Conservation (phyloP, 306 rosid genomes). For the Luffa acutangula region DNA sequence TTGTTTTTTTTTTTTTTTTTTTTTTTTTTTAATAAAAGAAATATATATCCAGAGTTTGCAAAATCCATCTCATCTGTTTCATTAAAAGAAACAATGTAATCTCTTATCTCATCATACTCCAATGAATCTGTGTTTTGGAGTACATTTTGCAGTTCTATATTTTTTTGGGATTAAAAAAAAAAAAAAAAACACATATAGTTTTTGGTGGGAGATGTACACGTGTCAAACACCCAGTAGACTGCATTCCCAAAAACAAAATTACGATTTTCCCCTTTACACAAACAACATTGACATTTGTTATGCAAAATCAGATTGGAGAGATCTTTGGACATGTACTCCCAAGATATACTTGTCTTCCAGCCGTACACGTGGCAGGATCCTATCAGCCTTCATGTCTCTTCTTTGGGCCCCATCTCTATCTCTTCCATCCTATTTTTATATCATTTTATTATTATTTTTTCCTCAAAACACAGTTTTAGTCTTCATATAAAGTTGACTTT, state of each 20-base stretch:
- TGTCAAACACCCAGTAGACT: conserved; percentile 1
- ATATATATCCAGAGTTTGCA: neutral
- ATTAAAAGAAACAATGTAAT: conserved; percentile 6
- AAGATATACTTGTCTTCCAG: conserved; percentile 1
- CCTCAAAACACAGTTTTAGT: no score
- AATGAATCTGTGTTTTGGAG: neutral
- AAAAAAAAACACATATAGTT: neutral
- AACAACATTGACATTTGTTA: conserved; percentile 6
- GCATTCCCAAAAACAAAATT: neutral
- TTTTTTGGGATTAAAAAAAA: neutral
- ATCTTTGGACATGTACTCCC: neutral
- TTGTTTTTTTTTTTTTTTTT: neutral
- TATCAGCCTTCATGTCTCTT: neutral
- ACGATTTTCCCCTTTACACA: neutral
- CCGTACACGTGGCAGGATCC: conserved; percentile 14
- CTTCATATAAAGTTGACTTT: no score
- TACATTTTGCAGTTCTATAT: neutral
- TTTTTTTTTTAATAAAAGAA: neutral
- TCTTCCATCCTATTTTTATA: neutral
- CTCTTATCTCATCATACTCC: neutral
- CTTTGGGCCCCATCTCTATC: neutral
- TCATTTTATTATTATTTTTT: no score
- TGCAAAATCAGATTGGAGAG: conserved; percentile 3
- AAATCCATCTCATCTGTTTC: neutral
- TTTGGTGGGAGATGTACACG: neutral